phyloP scores from a whole-genome alignment of 768 basidiomycete species.

The Naganishia friedmannii region DNA sequence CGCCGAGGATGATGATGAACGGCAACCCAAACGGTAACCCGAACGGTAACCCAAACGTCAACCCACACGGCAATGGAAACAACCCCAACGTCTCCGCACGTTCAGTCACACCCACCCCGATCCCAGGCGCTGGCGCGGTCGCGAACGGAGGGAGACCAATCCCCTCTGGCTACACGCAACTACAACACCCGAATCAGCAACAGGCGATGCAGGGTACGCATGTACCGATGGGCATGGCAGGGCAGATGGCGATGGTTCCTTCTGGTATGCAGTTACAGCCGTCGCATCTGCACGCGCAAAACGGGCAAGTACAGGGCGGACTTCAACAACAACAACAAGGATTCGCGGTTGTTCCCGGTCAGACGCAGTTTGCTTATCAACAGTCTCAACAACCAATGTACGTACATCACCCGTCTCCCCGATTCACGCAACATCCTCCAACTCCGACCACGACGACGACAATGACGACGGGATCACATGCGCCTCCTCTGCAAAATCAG shows the following conservation, averaged over 20 bases:
- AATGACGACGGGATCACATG: too few species aligned
- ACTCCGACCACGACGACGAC: neutral
- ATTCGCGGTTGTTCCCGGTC: too few species aligned
- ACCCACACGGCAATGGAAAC: too few species aligned
- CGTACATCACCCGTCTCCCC: neutral
- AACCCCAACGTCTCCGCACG: neutral
- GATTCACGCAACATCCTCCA: neutral
- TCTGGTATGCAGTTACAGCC: conserved; percentile 1
- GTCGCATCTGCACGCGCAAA: neutral
- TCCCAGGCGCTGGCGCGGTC: neutral
- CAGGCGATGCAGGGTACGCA: neutral
- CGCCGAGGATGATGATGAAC: neutral
- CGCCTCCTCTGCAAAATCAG: neutral
- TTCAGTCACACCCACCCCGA: neutral
- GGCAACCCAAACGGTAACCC: neutral
- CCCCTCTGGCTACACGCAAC: neutral
- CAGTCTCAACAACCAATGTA: neutral
- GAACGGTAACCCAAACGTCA: neutral
- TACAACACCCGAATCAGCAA: neutral
- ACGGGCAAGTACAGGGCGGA: too few species aligned
- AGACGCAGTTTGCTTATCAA: neutral
- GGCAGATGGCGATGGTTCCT: conserved; percentile 8
- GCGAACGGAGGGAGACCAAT: too few species aligned
- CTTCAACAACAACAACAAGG: too few species aligned
- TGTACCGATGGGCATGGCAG: neutral